Evolutionary conservation across 441 rosid genomes (phyloP), one percentile per base, ranked within the genome.

Genomic region (Oxalis stricta): DNA sequence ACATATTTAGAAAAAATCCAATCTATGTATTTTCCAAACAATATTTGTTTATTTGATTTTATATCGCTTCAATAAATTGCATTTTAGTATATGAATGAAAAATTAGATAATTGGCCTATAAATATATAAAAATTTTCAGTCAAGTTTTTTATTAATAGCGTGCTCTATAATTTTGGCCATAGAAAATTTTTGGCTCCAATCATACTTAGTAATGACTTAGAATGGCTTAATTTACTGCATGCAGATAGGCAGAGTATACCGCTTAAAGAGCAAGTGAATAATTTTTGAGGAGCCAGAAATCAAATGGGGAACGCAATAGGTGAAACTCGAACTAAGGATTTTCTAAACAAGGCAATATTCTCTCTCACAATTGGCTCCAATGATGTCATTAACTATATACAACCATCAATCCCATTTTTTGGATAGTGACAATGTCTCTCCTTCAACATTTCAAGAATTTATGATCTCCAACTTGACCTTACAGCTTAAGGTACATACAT

Each of bases 191-290:
- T n/a, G n/a, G n/a, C n/a, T n/a, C n/a, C n/a, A n/a, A n/a, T n/a
- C n/a, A n/a, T n/a, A n/a, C n/a, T n/a, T n/a, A n/a, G n/a, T n/a
- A n/a, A n/a, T n/a, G n/a, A n/a, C n/a, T n/a, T n/a, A n/a, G n/a
- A n/a, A n/a, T n/a, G n/a, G n/a, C n/a, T n/a, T n/a, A n/a, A n/a
- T n/a, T n/a, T n/a, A n/a, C n/a, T n/a, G n/a, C n/a, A n/a, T n/a
- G n/a, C 61, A 73, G 82, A 69, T 71, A 0, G 75, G 84, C 19
- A 69, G 82, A 64, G 50, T 71, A n/a, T n/a, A 36, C 65, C 77
- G 5, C 20, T 69, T 22, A 15, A 52, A 22, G 66, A 69, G 53
- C 84, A 79, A 55, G 66, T 65, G 44, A 59, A 50, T 17, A 11
- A 71, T 28, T 73, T 76, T 36, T 70, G 69, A 58, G 51, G 65